Base-by-base conservation (phyloP, 169 alveolate genomes). In the Eimeria necatrix region DNA sequence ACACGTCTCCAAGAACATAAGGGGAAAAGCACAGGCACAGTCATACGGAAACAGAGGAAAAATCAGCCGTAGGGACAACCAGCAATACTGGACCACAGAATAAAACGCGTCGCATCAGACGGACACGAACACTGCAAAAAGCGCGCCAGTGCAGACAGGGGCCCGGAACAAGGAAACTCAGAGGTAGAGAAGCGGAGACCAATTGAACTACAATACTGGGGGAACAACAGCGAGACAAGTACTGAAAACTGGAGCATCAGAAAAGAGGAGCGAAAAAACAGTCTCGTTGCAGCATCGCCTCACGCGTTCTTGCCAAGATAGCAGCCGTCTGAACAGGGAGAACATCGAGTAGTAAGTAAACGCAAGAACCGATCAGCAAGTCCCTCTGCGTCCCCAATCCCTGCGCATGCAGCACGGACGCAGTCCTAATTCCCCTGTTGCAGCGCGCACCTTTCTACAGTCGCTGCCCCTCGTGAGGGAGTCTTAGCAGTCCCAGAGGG, bases 241-340 rank as follows among this genome's bases (percentile, higher is more conserved):
- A 41, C 16, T 3, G 52, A 56, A 32, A 78, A 46, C 46, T 48
- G 88, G 10, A 71, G 87, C 59, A 80, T 7, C 64, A 52, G 56
- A 59, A 51, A 52, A 74, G 16, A 1, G 12, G 41, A 0, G 4
- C 22, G 41, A 8, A 16, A 8, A 14, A 2, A 14, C 12, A 12
- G 80, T 24, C 46, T 12, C n/a, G 80, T 9, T 51, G 74, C 70
- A 41, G 41, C 53, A 48, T 16, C 26, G 48, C 10, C 94, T 41
- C 64, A 90, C 94, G 94, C 68, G 64, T 60, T 48, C 89, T 10
- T 26, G 76, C 94, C 46, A 90, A 53, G 46, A 71, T 78, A 4
- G 94, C 94, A 7, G 94, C 78, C 6, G 89, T 81, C 56, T 90
- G 94, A 26, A 59, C 70, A 52, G 94, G 94, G 16, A 90, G 89